A percentile compares a stretch with the other conserved stretches of the same genome.
Conservation (phyloP, 2,329 filamentous ascomycete genomes). For the Venturia pyrina region DNA sequence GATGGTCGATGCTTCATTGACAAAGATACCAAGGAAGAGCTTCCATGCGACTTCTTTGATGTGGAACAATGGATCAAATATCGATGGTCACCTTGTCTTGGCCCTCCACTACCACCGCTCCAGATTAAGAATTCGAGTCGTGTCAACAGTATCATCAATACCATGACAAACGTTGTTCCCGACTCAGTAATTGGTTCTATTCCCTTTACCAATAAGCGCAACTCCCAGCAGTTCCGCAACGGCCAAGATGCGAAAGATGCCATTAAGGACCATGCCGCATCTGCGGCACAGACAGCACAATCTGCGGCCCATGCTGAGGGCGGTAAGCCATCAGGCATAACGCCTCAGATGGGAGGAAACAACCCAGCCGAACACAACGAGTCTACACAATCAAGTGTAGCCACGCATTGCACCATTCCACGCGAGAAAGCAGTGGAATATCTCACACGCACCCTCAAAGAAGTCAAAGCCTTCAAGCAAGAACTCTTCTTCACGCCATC, state of each 20-base stretch:
- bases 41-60: slow-evolving; percentile 76
- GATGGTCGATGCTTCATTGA: slow-evolving; percentile 83
- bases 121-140: slow-evolving; percentile 24
- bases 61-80: slow-evolving; percentile 53
- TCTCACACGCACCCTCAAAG: slow-evolving; percentile 61
- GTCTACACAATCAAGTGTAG: slow-evolving; percentile 18
- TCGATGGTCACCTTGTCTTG: slow-evolving; percentile 66
- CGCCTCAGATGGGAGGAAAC: slow-evolving; percentile 36
- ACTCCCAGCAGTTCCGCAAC: slow-evolving; percentile 25
- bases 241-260: slow-evolving; percentile 17
- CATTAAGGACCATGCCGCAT: slow-evolving; percentile 8
- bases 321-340: slow-evolving; percentile 27
- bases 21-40: slow-evolving; percentile 67
- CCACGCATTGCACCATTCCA: slow-evolving; percentile 42
- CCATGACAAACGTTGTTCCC: slow-evolving; percentile 37
- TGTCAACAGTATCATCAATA: slow-evolving; percentile 34
- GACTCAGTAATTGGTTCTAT: slow-evolving; percentile 20
- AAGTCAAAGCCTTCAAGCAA: slow-evolving; percentile 64
- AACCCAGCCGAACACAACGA: slow-evolving; percentile 19
- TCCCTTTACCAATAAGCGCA: slow-evolving; percentile 19
- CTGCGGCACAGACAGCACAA: slow-evolving; percentile 4
- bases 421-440: slow-evolving; percentile 52
- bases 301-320: slow-evolving; percentile 19
- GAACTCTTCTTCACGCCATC: slow-evolving; percentile 54
- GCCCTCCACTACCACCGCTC: slow-evolving; percentile 52